phyloP scores from a whole-genome alignment of 1,284 basidiomycete genomes.

The Neonothopanus nambi region DNA sequence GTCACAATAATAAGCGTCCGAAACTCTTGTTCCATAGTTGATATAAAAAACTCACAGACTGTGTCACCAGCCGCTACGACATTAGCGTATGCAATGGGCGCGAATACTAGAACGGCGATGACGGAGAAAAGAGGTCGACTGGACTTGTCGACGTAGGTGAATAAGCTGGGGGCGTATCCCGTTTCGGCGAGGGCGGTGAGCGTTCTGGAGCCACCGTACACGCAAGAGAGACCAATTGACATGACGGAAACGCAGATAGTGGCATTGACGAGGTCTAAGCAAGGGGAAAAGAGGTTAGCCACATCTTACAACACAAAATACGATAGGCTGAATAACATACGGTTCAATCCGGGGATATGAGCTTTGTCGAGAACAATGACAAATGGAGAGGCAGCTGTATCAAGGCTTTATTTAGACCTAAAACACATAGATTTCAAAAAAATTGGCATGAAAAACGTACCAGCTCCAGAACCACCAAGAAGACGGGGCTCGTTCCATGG shows the following conservation, averaged over 20 bases:
- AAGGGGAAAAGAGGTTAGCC: not conserved
- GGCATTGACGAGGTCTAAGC: slow-evolving; percentile 61
- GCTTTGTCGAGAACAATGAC: slow-evolving; percentile 67
- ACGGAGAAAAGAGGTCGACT: slow-evolving; percentile 40
- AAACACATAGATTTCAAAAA: not conserved
- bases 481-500: slow-evolving; percentile 52
- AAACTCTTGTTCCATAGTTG: not conserved
- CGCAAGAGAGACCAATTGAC: slow-evolving; percentile 67
- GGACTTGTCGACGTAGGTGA: slow-evolving; percentile 47
- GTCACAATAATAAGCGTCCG: too few species aligned
- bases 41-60: slow-evolving; percentile 34
- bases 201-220: slow-evolving; percentile 68
- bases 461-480: slow-evolving; percentile 37
- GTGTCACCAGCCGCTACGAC: slow-evolving; percentile 31
- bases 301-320: not conserved
- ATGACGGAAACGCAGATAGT: slow-evolving; percentile 71
- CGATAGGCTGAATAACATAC: slow-evolving; percentile 27
- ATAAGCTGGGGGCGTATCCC: slow-evolving; percentile 67
- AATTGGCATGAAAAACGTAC: slow-evolving; percentile 18
- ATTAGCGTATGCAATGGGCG: slow-evolving; percentile 41
- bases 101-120: slow-evolving; percentile 35
- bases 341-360: slow-evolving; percentile 60
- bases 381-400: slow-evolving; percentile 53
- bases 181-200: slow-evolving; percentile 69
- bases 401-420: slow-evolving; percentile 16